phyloP scores from a whole-genome alignment of 2,329 filamentous ascomycete genomes.

The Alternaria gaisen region DNA sequence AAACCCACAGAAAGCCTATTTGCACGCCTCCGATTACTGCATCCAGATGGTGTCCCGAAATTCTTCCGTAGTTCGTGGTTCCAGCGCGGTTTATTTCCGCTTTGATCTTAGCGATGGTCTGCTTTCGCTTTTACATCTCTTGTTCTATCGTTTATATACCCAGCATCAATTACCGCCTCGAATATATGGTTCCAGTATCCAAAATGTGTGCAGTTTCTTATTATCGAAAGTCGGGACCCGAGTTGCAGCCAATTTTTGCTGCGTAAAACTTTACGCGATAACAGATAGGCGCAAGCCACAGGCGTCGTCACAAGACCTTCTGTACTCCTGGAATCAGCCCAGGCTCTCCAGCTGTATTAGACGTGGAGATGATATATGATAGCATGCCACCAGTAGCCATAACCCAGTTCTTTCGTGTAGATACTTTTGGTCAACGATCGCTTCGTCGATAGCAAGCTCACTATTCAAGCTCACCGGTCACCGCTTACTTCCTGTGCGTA shows the following conservation, averaged over 20 bases:
- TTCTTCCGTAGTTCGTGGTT: background rate
- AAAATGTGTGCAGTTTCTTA: background rate
- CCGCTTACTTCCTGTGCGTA: background rate
- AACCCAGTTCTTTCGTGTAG: background rate
- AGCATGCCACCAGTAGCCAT: background rate
- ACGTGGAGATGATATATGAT: background rate
- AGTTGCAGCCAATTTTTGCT: slow-evolving; percentile 1
- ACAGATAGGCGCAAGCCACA: background rate
- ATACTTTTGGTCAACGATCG: background rate
- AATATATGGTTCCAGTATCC: background rate
- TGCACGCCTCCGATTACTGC: background rate
- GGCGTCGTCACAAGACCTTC: slow-evolving; percentile 5
- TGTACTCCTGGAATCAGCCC: background rate
- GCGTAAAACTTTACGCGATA: background rate
- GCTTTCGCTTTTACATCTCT: background rate
- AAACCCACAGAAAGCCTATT: background rate
- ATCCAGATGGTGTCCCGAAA: background rate
- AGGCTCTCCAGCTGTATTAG: background rate
- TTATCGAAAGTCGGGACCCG: background rate
- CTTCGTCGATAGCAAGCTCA: background rate
- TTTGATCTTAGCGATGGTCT: background rate
- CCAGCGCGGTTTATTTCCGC: background rate
- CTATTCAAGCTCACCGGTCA: background rate
- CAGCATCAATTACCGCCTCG: background rate
- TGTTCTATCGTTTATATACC: slow-evolving; percentile 3